Percentiles rank a stretch among this genome's conserved stretches.
These are phyloP conservation scores for Coemansia sp. DNA, from an alignment of 192 early-diverging fungal species.

Conservation along the genomic window DNA sequence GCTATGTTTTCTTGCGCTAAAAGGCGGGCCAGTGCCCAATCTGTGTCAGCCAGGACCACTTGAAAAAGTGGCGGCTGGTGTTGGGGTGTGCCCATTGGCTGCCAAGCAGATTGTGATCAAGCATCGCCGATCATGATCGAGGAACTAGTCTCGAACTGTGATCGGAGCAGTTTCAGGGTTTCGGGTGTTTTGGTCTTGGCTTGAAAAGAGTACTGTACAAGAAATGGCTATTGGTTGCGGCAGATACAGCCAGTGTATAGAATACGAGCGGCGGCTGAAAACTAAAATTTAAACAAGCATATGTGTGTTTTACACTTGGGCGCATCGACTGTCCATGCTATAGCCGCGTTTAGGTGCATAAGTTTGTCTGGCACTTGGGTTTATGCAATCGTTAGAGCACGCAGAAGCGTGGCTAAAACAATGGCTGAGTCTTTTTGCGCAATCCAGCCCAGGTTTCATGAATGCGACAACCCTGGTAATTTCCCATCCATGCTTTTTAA, in stretches of 20 bases:
- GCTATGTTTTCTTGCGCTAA: background rate
- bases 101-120: constrained; percentile 8
- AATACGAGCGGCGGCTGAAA: background rate
- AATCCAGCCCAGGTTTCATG: constrained; percentile 14
- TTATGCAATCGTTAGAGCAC: background rate
- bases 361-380: background rate
- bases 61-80: constrained; percentile 1
- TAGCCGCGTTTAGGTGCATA: background rate
- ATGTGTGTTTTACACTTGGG: background rate
- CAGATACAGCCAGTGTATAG: background rate
- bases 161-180: background rate
- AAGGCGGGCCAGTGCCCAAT: background rate
- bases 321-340: background rate
- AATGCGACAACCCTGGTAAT: background rate
- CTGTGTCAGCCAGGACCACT: background rate
- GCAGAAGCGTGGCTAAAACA: constrained; percentile 11
- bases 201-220: background rate
- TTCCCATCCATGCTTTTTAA: constrained; percentile 12
- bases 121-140: constrained; percentile 7
- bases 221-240: background rate
- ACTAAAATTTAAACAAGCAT: background rate
- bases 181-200: background rate
- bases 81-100: constrained; percentile 9
- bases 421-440: constrained; percentile 7
- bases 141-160: background rate